Conservation (phyloP, 139 green algal genomes). For the Chlorella vulgaris region DNA sequence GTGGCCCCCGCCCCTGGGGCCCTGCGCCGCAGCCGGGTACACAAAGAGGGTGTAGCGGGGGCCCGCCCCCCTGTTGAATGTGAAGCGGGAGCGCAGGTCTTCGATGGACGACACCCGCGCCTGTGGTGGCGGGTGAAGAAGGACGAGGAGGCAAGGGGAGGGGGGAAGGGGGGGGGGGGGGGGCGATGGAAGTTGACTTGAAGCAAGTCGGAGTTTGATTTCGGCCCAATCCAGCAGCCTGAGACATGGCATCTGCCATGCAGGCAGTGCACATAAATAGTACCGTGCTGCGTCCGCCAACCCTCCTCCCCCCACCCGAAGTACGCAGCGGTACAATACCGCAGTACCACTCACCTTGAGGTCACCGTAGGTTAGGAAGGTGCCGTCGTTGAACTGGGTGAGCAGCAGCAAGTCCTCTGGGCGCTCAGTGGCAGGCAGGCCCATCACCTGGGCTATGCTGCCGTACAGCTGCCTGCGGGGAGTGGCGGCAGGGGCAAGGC, state of each 20-base stretch:
- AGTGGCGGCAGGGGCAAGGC: not conserved
- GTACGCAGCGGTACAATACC: not conserved
- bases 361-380: not conserved
- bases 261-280: too few species aligned
- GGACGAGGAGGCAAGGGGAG: not conserved
- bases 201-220: too few species aligned
- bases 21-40: constrained; percentile 6
- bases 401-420: constrained; percentile 26
- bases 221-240: too few species aligned
- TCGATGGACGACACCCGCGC: not conserved
- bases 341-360: not conserved
- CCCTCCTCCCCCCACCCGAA: too few species aligned
- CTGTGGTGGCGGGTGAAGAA: not conserved
- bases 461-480: constrained; percentile 27
- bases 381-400: constrained; percentile 3
- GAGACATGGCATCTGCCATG: too few species aligned
- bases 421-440: not conserved
- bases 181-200: not conserved
- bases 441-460: not conserved
- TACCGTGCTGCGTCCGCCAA: too few species aligned
- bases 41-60: not conserved
- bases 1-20: not conserved
- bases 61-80: not conserved
- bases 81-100: not conserved
- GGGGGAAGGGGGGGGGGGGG: not conserved